These are phyloP conservation scores for Chlorella ohadii DNA, from an alignment of 139 green algal species.

Conservation along the genomic window DNA sequence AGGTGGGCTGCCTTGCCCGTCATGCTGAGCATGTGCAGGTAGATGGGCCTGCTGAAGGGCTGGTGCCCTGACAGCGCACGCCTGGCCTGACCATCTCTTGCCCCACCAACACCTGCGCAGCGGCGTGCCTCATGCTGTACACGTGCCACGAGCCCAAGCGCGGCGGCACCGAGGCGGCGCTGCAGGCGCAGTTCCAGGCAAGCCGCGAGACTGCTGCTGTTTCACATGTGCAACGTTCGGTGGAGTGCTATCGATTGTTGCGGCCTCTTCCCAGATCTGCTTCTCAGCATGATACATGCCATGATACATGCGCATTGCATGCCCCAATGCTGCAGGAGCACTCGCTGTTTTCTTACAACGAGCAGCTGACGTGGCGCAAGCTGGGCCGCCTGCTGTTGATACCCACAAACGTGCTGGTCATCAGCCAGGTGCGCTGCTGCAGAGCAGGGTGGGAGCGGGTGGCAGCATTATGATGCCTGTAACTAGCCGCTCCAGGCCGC, in stretches of 20 bases:
- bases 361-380: slow-evolving; percentile 72
- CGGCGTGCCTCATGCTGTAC: slow-evolving; percentile 62
- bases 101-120: background rate
- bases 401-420: slow-evolving; percentile 74
- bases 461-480: no score
- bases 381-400: slow-evolving; percentile 54
- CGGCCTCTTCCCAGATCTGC: no score
- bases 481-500: no score
- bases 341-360: slow-evolving; percentile 58
- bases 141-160: slow-evolving; percentile 69
- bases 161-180: slow-evolving; percentile 59
- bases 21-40: no score
- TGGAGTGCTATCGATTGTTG: no score
- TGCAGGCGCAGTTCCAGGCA: slow-evolving; percentile 44
- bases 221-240: no score
- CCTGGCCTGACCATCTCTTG: background rate
- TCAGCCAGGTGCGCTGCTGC: slow-evolving; percentile 31
- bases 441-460: background rate
- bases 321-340: background rate
- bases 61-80: no score
- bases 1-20: slow-evolving; percentile 6
- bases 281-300: background rate
- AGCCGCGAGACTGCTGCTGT: no score
- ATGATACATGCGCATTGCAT: background rate
- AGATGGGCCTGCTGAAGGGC: no score